A percentile compares a stretch with the other conserved stretches of the same genome.
phyloP scores from a whole-genome alignment of 805 yeast species.

The Suhomyces canberraensis region DNA sequence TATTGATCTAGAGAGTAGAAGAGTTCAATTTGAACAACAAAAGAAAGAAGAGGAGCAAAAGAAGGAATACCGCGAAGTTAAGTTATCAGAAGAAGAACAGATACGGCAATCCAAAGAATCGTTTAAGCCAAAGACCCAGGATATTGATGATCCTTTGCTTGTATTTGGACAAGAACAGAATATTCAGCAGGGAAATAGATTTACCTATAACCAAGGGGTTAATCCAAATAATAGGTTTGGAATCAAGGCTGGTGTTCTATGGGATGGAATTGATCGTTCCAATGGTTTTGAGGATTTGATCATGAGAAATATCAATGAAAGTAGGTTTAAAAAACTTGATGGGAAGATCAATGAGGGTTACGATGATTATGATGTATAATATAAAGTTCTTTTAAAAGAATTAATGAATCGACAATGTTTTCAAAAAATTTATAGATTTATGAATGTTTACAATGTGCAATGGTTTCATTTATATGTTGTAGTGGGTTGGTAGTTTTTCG shows the following conservation, averaged over 20 bases:
- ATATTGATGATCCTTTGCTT: constrained; percentile 59
- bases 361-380: constrained; percentile 2
- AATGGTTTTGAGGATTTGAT: constrained; percentile 78
- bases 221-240: constrained; percentile 70
- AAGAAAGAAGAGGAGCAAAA: constrained; percentile 14
- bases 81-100: constrained; percentile 27
- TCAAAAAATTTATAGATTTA: too few relatives aligned
- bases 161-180: constrained; percentile 36
- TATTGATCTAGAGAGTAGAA: constrained; percentile 36
- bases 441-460: too few relatives aligned
- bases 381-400: not conserved
- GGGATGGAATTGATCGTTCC: constrained; percentile 92
- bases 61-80: constrained; percentile 19
- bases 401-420: too few relatives aligned
- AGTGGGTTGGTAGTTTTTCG: too few relatives aligned
- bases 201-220: constrained; percentile 42
- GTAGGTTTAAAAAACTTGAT: constrained; percentile 17
- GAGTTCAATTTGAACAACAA: constrained; percentile 22
- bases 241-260: constrained; percentile 72
- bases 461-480: too few relatives aligned
- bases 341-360: constrained; percentile 8
- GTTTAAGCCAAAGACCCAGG: constrained; percentile 13
- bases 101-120: constrained; percentile 33
- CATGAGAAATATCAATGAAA: constrained; percentile 39
- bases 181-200: constrained; percentile 17